Conservation (phyloP, 176 grass and related monocot species). For the Carex scoparia region DNA sequence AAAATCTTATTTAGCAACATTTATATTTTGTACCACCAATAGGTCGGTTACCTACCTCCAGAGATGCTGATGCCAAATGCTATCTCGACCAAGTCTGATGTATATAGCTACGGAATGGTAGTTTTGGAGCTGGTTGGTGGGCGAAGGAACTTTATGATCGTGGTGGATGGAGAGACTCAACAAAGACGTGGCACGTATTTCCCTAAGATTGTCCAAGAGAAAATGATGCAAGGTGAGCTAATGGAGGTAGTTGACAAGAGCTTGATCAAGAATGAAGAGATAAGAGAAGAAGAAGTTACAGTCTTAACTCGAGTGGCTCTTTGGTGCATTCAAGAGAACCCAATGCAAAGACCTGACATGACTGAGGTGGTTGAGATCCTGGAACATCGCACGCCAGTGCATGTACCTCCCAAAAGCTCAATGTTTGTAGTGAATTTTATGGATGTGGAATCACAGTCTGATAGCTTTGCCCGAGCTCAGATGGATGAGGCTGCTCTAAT, state of each 20-base stretch:
- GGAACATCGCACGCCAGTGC: conserved; percentile 26
- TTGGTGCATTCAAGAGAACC: conserved; percentile 36
- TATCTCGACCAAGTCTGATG: conserved; percentile 23
- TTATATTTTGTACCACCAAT: too few relatives aligned
- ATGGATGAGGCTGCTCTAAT: background rate
- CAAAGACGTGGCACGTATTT: background rate
- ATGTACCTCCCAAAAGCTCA: conserved; percentile 30
- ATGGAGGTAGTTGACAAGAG: too few relatives aligned
- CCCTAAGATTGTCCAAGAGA: too few relatives aligned
- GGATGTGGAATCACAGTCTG: background rate
- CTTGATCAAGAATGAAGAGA: too few relatives aligned
- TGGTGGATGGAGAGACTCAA: background rate
- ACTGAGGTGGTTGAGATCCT: conserved; percentile 29
- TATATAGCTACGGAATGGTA: conserved; percentile 63
- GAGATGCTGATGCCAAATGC: too few relatives aligned
- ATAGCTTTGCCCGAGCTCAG: background rate
- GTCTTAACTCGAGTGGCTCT: conserved; percentile 19
- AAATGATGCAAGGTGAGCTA: too few relatives aligned
- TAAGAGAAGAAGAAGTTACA: conserved; percentile 10
- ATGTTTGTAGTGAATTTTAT: conserved; percentile 21
- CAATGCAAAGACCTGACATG: conserved; percentile 36
- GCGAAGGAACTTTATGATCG: conserved; percentile 27
- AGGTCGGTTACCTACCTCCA: too few relatives aligned
- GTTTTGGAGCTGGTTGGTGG: conserved; percentile 51
- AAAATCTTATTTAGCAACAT: too few relatives aligned